phyloP scores from a whole-genome alignment of 129 eudicot species.

The Artemisia tridentata region DNA sequence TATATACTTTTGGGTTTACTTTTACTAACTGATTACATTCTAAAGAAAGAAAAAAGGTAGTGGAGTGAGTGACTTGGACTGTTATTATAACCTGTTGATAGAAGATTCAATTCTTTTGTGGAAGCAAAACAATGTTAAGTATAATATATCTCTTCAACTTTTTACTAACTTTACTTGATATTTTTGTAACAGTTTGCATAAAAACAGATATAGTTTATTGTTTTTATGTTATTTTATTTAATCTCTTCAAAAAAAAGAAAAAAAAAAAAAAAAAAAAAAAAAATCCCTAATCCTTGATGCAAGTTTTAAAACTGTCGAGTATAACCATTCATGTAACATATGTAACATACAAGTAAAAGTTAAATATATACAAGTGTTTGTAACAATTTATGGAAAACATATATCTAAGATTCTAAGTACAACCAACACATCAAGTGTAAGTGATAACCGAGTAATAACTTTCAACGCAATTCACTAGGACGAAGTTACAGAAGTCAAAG shows the following conservation, averaged over 20 bases:
- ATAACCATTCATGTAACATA: too few relatives aligned
- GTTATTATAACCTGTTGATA: not conserved
- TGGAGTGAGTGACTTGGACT: not conserved
- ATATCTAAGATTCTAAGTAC: too few relatives aligned
- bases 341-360: too few relatives aligned
- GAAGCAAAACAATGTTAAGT: not conserved
- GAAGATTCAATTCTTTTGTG: not conserved
- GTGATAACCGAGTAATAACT: not conserved
- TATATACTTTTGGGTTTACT: not conserved
- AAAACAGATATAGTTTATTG: not conserved
- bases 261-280: too few relatives aligned
- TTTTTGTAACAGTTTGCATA: slow-evolving; percentile 1
- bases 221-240: not conserved
- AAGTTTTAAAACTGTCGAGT: too few relatives aligned
- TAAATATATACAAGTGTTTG: too few relatives aligned
- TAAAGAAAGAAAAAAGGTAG: not conserved
- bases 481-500: not conserved
- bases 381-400: too few relatives aligned
- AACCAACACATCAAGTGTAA: too few relatives aligned
- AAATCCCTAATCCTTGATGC: too few relatives aligned
- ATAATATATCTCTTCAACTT: not conserved
- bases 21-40: not conserved
- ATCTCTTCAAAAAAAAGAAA: not conserved
- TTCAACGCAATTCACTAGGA: not conserved
- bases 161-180: not conserved